Percentiles rank a stretch among this genome's conserved stretches.
Evolutionary conservation across 495 filamentous ascomycete species (phyloP).

Genomic region (Hyaloscypha variabilis): DNA sequence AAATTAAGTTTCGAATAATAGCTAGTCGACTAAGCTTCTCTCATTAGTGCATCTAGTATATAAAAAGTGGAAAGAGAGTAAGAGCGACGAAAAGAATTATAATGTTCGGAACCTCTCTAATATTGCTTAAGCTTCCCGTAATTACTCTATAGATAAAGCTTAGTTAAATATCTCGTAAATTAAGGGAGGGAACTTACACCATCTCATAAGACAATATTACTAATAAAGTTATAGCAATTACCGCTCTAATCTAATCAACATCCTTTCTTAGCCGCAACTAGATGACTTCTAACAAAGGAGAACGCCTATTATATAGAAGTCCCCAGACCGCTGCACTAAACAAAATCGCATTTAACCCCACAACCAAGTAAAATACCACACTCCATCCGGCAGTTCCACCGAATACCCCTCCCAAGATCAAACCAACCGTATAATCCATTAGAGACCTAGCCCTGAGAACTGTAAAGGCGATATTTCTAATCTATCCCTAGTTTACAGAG

Average conservation of each 20-base stretch:
- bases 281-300: conserved; percentile 17
- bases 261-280: conserved; percentile 27
- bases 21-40: conserved; percentile 44
- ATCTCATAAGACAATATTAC: conserved; percentile 50
- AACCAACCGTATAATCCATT: conserved; percentile 53
- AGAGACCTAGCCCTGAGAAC: conserved; percentile 48
- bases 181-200: conserved; percentile 12
- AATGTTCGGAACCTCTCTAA: conserved; percentile 42
- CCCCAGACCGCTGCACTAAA: conserved; percentile 30
- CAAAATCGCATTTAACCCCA: conserved; percentile 25
- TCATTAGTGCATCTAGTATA: conserved; percentile 48
- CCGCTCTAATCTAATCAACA: conserved; percentile 55
- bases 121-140: conserved; percentile 17
- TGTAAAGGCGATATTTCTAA: conserved; percentile 54
- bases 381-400: conserved; percentile 47
- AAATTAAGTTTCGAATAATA: conserved; percentile 57
- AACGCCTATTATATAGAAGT: conserved; percentile 29
- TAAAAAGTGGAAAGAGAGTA: conserved; percentile 45
- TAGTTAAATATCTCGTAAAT: background rate
- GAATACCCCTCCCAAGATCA: conserved; percentile 58
- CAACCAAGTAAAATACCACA: conserved; percentile 48
- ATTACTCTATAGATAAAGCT: conserved; percentile 15
- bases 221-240: conserved; percentile 42
- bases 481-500: conserved; percentile 34
- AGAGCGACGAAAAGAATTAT: conserved; percentile 42